Evolutionary conservation across 176 grass and related monocot genomes (phyloP), one percentile per base, ranked within the genome.

Genomic region (Typha latifolia): DNA sequence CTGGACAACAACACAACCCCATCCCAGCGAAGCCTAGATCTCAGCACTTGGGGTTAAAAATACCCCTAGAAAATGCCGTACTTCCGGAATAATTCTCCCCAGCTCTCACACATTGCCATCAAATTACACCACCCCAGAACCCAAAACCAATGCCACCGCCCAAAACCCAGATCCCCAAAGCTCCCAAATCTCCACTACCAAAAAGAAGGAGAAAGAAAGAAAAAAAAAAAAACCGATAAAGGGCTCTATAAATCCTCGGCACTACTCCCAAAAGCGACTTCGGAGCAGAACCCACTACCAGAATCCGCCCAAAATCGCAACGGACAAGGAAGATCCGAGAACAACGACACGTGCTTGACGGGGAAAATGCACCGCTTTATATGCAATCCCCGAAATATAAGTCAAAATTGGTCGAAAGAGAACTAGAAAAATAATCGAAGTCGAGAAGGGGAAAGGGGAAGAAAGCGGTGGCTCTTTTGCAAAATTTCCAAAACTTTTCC

Each of bases 91-190:
- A 59, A 59, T 59, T 59, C 16, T 14, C 53, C 53, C 53, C 53
- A 59, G 0, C 18, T 59, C 53, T 59, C 53, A 59, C 53, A 11
- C 53, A 59, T 59, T 59, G 53, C 53, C 53, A 20, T 21, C 16
- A 59, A 59, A 59, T 19, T 22, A 59, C n/a, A 9, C 53, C 14
- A 59, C 11, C 53, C n/a, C n/a, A 57, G 53, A 57, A 57, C 15
- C n/a, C 53, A 16, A 59, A 59, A 59, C 20, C 53, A 59, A 59
- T 59, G 53, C 53, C 16, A 22, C 53, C 53, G n/a, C 53, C n/a
- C 14, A 59, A 59, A 18, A 21, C 37, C 37, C 37, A 43, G 37
- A 43, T 43, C 37, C 37, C 37, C 37, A 43, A 43, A 43, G 37
- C 37, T 43, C 8, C 37, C 37, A 43, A 43, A 43, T 29, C 27